These are phyloP conservation scores for Poronia punctata DNA, from an alignment of 495 filamentous ascomycete species.

Conservation along the genomic window DNA sequence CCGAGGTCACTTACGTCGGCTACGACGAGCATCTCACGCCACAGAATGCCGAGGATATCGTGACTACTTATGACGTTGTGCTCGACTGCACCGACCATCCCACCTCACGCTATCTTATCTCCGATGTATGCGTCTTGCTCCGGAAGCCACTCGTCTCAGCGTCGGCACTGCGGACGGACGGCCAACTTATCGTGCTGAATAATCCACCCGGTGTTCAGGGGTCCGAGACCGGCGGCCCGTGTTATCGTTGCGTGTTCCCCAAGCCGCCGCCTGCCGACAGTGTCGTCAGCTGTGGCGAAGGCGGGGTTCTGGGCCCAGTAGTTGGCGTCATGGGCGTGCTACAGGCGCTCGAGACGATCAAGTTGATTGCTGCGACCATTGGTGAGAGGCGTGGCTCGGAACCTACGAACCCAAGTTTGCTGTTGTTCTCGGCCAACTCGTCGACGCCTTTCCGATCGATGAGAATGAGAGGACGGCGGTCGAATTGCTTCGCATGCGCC, in stretches of 20 bases:
- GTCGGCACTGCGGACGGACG: slow-evolving; percentile 77
- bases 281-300: slow-evolving; percentile 79
- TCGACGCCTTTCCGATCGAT: slow-evolving; percentile 65
- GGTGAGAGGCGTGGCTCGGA: slow-evolving; percentile 10
- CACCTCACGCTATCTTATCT: slow-evolving; percentile 84
- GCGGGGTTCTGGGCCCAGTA: slow-evolving; percentile 84
- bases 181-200: slow-evolving; percentile 83
- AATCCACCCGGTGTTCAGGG: slow-evolving; percentile 47
- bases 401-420: slow-evolving; percentile 41
- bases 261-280: slow-evolving; percentile 74
- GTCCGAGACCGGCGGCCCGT: slow-evolving; percentile 52
- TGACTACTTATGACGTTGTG: slow-evolving; percentile 68
- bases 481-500: slow-evolving; percentile 71
- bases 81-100: slow-evolving; percentile 95
- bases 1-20: slow-evolving; percentile 53
- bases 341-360: slow-evolving; percentile 85
- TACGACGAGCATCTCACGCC: slow-evolving; percentile 57
- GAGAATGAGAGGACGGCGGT: slow-evolving; percentile 57
- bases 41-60: slow-evolving; percentile 55
- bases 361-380: slow-evolving; percentile 52
- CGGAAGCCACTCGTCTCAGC: slow-evolving; percentile 79
- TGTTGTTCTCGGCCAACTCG: slow-evolving; percentile 66
- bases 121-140: slow-evolving; percentile 75
- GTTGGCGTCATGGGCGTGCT: slow-evolving; percentile 92
- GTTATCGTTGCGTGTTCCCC: slow-evolving; percentile 90